A percentile compares a stretch with the other conserved stretches of the same genome.
These are phyloP conservation scores for Paxillus involutus DNA, from an alignment of 768 basidiomycete species.

Conservation along the genomic window DNA sequence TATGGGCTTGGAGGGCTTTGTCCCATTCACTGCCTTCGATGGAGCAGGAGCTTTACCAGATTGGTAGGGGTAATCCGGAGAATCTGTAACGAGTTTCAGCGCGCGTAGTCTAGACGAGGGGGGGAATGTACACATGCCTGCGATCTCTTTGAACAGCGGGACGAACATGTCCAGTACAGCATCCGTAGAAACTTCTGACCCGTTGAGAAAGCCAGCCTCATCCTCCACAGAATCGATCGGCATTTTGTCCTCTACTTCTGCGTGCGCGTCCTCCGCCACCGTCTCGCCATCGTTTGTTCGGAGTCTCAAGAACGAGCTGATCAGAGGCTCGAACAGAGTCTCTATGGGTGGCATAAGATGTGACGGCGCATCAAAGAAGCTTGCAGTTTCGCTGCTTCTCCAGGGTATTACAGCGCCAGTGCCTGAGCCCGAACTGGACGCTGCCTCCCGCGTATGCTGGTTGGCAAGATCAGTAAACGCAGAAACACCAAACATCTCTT, in stretches of 20 bases:
- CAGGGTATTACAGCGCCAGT: conserved; percentile 26
- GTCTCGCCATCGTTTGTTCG: conserved; percentile 24
- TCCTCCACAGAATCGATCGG: conserved; percentile 33
- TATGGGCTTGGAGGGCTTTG: conserved; percentile 11
- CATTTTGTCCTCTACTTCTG: conserved; percentile 46
- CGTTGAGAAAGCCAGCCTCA: conserved; percentile 17
- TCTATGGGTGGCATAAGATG: conserved; percentile 77
- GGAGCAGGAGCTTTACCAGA: conserved; percentile 6
- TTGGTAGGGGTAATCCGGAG: conserved; percentile 25
- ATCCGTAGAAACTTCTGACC: conserved; percentile 41
- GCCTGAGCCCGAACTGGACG: conserved; percentile 11
- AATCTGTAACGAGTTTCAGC: conserved; percentile 13
- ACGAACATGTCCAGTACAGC: conserved; percentile 61
- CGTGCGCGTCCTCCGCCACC: conserved; percentile 18
- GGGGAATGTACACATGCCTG: conserved; percentile 36
- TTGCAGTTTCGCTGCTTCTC: conserved; percentile 42
- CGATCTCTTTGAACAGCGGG: conserved; percentile 56
- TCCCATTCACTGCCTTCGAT: conserved; percentile 16
- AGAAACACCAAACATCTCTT: conserved; percentile 87
- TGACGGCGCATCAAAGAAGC: conserved; percentile 65
- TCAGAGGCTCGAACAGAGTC: conserved; percentile 65
- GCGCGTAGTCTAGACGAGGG: not conserved
- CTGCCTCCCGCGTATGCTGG: conserved; percentile 15
- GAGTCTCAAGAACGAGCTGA: conserved; percentile 45
- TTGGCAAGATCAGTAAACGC: conserved; percentile 47